phyloP scores from a whole-genome alignment of 2,329 filamentous ascomycete genomes.

The Myriosclerotinia scirpicola region DNA sequence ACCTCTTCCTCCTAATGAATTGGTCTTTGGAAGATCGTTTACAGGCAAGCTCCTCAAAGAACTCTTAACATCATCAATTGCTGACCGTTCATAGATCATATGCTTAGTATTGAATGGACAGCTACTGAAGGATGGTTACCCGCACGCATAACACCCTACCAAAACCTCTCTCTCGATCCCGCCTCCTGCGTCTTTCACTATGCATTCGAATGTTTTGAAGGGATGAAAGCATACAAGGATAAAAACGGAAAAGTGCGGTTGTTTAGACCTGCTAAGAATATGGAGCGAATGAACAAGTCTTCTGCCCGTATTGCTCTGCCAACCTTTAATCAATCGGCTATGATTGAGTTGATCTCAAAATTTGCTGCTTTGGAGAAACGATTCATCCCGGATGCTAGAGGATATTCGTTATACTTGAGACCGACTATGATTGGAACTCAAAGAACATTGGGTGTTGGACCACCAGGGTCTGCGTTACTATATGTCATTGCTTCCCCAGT shows the following conservation, averaged over 20 bases:
- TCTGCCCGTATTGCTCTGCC: constrained; percentile 89
- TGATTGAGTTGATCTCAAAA: constrained; percentile 79
- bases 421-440: constrained; percentile 98
- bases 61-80: constrained; percentile 7
- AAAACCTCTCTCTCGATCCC: constrained; percentile 94
- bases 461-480: constrained; percentile 87
- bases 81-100: constrained; percentile 69
- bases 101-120: constrained; percentile 95
- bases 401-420: constrained; percentile 93
- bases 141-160: constrained; percentile 86
- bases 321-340: constrained; percentile 70
- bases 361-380: constrained; percentile 79
- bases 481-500: constrained; percentile 96
- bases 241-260: constrained; percentile 73
- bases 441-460: constrained; percentile 84
- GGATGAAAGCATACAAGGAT: constrained; percentile 99
- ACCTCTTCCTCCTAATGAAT: constrained; percentile 71
- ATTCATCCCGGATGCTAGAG: constrained; percentile 83
- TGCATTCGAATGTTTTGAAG: constrained; percentile 96
- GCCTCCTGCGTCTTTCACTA: constrained; percentile 98
- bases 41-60: constrained; percentile 60
- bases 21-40: constrained; percentile 88
- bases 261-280: constrained; percentile 95
- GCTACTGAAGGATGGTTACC: constrained; percentile 70
- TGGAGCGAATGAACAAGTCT: constrained; percentile 91